Conservation (phyloP, 2,329 filamentous ascomycete species). For the Fonsecaea monophora region DNA sequence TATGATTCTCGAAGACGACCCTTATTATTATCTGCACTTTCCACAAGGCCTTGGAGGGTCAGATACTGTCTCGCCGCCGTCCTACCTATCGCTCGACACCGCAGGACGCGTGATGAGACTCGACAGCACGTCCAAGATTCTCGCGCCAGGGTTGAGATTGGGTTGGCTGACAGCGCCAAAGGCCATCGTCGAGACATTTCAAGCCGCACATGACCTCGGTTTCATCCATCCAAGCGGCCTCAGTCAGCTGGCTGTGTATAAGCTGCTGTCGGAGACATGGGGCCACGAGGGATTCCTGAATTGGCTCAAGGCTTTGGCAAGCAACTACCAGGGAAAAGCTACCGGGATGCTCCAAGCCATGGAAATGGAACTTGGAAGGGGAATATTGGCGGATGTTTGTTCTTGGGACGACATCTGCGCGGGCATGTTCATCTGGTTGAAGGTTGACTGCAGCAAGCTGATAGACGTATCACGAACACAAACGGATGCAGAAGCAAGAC, state of each 20-base stretch:
- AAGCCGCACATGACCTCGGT: slow-evolving; percentile 13
- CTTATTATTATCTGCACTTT: slow-evolving; percentile 15
- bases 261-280: slow-evolving; percentile 16
- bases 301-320: slow-evolving; percentile 9
- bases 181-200: slow-evolving; percentile 9
- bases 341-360: neutral
- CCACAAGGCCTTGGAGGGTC: neutral
- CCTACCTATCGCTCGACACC: neutral
- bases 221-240: slow-evolving; percentile 15
- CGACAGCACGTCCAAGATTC: slow-evolving; percentile 9
- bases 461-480: neutral
- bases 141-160: slow-evolving; percentile 8
- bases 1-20: slow-evolving; percentile 16
- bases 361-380: neutral
- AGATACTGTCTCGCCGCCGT: neutral
- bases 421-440: slow-evolving; percentile 2
- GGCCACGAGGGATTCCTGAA: slow-evolving; percentile 10
- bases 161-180: slow-evolving; percentile 16
- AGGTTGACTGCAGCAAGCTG: neutral
- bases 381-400: neutral
- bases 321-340: slow-evolving; percentile 3
- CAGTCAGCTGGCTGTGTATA: slow-evolving; percentile 34
- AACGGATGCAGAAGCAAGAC: neutral
- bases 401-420: neutral
- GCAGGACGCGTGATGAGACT: slow-evolving; percentile 5